phyloP scores from a whole-genome alignment of 495 filamentous ascomycete species.

The Penicillium desertorum region DNA sequence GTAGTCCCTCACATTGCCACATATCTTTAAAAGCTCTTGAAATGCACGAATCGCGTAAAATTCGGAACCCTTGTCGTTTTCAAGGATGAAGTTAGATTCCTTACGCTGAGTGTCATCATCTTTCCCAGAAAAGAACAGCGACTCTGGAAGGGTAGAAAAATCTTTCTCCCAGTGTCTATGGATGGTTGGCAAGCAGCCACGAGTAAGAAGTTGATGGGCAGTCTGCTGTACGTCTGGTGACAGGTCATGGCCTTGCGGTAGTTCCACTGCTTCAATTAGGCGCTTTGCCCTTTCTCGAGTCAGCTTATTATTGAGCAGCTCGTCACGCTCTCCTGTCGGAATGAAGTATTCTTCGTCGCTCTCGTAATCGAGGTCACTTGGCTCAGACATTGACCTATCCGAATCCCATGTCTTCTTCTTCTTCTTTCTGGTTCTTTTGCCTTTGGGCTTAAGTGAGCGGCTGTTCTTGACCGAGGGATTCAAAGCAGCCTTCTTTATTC shows the following conservation, averaged over 20 bases:
- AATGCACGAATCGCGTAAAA: constrained; percentile 45
- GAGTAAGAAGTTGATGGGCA: constrained; percentile 56
- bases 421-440: background rate
- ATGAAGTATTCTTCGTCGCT: constrained; percentile 13
- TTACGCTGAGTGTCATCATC: constrained; percentile 6
- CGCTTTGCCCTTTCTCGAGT: constrained; percentile 33
- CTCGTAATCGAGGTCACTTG: background rate
- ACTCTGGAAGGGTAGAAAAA: constrained; percentile 58
- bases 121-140: constrained; percentile 47
- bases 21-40: constrained; percentile 35
- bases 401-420: background rate
- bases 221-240: constrained; percentile 49
- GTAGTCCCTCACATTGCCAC: constrained; percentile 41
- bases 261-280: constrained; percentile 26
- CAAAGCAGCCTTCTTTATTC: background rate
- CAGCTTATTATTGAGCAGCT: constrained; percentile 31
- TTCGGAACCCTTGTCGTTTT: constrained; percentile 33
- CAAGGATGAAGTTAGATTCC: constrained; percentile 49
- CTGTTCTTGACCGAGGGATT: background rate
- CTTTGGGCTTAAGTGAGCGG: background rate
- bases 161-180: constrained; percentile 57
- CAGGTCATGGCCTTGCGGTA: constrained; percentile 38
- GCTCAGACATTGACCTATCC: background rate
- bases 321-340: constrained; percentile 21
- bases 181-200: constrained; percentile 60